phyloP scores from a whole-genome alignment of 2,329 filamentous ascomycete genomes.

The Penicillium sp. region DNA sequence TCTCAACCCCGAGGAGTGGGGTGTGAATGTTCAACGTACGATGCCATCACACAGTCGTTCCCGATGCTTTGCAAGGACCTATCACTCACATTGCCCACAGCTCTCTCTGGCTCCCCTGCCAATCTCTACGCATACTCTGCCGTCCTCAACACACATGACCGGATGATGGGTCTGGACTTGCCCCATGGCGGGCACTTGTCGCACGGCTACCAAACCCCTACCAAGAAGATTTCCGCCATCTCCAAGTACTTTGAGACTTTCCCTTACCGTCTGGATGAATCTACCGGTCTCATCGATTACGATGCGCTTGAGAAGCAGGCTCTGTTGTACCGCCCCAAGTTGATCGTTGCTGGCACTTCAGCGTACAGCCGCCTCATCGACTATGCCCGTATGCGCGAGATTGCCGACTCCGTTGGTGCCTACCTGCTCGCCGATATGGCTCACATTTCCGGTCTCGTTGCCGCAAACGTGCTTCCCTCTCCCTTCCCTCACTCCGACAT shows the following conservation, averaged over 20 bases:
- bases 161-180: slow-evolving; percentile 93
- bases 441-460: slow-evolving; percentile 94
- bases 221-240: slow-evolving; percentile 93
- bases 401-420: slow-evolving; percentile 85
- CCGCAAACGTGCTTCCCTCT: slow-evolving; percentile 85
- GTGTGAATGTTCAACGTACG: slow-evolving; percentile 88
- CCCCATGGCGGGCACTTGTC: slow-evolving; percentile 91
- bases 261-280: slow-evolving; percentile 73
- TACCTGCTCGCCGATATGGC: slow-evolving; percentile 98
- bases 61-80: slow-evolving; percentile 4
- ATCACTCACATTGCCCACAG: slow-evolving; percentile 39
- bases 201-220: slow-evolving; percentile 95
- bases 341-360: slow-evolving; percentile 92
- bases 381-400: slow-evolving; percentile 92
- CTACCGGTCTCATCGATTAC: slow-evolving; percentile 95
- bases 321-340: slow-evolving; percentile 87
- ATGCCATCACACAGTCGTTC: slow-evolving; percentile 6
- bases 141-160: slow-evolving; percentile 89
- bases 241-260: slow-evolving; percentile 99
- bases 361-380: slow-evolving; percentile 98
- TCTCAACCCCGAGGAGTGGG: slow-evolving; percentile 80
- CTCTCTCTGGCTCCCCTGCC: slow-evolving; percentile 71
- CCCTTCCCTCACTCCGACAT: slow-evolving; percentile 92
- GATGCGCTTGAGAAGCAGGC: slow-evolving; percentile 86
- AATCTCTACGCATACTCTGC: slow-evolving; percentile 86